Conservation (phyloP, 1,284 basidiomycete genomes). For the Rhodotorula sp. region DNA sequence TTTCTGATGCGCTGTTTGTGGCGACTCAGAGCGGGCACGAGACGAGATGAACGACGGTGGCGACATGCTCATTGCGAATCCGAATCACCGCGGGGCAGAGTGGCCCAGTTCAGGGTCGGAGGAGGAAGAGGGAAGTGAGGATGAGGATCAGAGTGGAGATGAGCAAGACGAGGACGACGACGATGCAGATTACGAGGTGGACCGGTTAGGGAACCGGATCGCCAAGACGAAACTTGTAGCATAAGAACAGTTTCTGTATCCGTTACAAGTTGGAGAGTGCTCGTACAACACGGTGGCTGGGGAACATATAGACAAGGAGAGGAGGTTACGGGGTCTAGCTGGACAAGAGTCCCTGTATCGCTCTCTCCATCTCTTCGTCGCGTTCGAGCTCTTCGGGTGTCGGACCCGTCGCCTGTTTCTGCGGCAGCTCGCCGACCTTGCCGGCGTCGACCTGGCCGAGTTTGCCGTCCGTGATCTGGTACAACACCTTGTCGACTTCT, state of each 20-base stretch:
- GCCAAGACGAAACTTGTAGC: slow-evolving; percentile 23
- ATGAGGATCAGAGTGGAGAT: slow-evolving; percentile 49
- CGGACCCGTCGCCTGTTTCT: slow-evolving; percentile 23
- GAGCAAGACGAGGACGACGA: slow-evolving; percentile 50
- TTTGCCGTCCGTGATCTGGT: slow-evolving; percentile 94
- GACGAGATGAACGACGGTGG: slow-evolving; percentile 52
- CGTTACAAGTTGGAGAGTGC: background rate
- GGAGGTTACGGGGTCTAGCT: background rate
- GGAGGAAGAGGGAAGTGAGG: slow-evolving; percentile 38
- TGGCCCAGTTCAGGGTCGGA: slow-evolving; percentile 37
- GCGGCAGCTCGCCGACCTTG: slow-evolving; percentile 70
- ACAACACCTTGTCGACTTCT: slow-evolving; percentile 95
- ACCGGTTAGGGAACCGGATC: slow-evolving; percentile 28
- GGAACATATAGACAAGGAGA: background rate
- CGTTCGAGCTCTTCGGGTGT: slow-evolving; percentile 39
- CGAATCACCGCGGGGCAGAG: slow-evolving; percentile 54
- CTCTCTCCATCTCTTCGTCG: slow-evolving; percentile 43
- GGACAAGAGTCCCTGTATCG: slow-evolving; percentile 34
- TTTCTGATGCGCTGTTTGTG: background rate
- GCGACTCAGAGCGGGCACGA: slow-evolving; percentile 16
- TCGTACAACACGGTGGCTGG: background rate
- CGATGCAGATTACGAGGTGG: slow-evolving; percentile 54
- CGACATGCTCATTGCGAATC: slow-evolving; percentile 60
- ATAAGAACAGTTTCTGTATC: background rate
- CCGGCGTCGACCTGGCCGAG: slow-evolving; percentile 71